phyloP scores from a whole-genome alignment of 768 basidiomycete genomes.

The Tephrocybe sp. region DNA sequence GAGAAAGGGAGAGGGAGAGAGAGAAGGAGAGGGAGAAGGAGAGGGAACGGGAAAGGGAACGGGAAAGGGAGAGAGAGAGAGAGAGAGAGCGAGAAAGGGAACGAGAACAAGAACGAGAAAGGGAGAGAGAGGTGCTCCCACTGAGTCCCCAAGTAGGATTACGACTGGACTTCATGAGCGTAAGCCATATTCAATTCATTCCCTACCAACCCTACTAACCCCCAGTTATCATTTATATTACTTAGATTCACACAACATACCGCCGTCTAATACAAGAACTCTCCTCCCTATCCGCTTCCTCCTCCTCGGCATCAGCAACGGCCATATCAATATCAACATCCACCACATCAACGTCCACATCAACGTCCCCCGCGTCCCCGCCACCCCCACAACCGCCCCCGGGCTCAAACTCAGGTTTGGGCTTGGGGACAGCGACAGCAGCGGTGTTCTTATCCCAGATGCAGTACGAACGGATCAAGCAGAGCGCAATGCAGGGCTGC shows the following conservation, averaged over 20 bases:
- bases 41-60: background rate
- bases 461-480: too few relatives aligned
- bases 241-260: conserved; percentile 26
- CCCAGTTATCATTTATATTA: too few relatives aligned
- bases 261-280: conserved; percentile 20
- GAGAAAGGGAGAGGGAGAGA: background rate
- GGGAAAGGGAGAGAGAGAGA: background rate
- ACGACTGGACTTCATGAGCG: conserved; percentile 28
- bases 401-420: background rate
- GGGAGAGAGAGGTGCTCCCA: background rate
- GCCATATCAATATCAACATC: background rate
- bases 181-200: conserved; percentile 3
- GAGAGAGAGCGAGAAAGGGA: background rate
- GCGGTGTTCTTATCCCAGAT: too few relatives aligned
- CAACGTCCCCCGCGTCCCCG: background rate
- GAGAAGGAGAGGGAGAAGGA: background rate
- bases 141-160: conserved; percentile 1
- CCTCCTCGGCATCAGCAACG: background rate
- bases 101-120: too few relatives aligned
- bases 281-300: conserved; percentile 1
- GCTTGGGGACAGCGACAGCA: too few relatives aligned
- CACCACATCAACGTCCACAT: background rate
- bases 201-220: too few relatives aligned
- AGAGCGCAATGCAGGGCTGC: too few relatives aligned
- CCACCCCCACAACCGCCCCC: background rate